Percentiles rank a stretch among this genome's conserved stretches.
These are phyloP conservation scores for Aspergillus sp. DNA, from an alignment of 2,329 filamentous ascomycete genomes.

Conservation along the genomic window DNA sequence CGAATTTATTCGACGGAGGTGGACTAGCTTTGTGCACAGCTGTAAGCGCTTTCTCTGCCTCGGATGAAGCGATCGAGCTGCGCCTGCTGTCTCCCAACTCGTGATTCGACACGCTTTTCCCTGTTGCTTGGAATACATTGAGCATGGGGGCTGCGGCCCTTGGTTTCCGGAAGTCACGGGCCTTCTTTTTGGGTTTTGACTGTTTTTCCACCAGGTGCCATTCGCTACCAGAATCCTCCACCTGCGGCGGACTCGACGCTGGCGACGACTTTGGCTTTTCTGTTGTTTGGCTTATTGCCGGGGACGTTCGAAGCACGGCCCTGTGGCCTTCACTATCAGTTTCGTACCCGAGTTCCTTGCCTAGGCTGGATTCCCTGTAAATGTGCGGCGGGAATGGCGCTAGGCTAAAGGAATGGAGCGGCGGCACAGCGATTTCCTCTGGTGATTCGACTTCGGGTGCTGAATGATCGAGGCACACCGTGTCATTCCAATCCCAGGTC, in stretches of 20 bases:
- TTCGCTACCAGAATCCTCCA: conserved; percentile 14
- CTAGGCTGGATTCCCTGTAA: conserved; percentile 17
- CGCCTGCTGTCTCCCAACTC: conserved; percentile 8
- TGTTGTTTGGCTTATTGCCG: conserved; percentile 20
- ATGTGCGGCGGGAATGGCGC: conserved; percentile 26
- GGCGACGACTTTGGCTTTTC: conserved; percentile 17
- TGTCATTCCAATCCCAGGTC: conserved; percentile 24
- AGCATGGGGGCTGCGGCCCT: conserved; percentile 17
- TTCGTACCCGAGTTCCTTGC: conserved; percentile 25
- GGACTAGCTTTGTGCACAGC: conserved; percentile 30
- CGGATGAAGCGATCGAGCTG: conserved; percentile 24
- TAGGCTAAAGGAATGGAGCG: conserved; percentile 18
- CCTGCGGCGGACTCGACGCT: conserved; percentile 13
- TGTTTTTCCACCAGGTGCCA: conserved; percentile 26
- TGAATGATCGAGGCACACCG: too few relatives aligned
- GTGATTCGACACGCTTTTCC: conserved; percentile 22
- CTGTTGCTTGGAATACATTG: conserved; percentile 17
- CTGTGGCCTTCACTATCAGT: conserved; percentile 22
- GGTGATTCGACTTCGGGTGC: conserved; percentile 26
- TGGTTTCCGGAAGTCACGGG: conserved; percentile 11
- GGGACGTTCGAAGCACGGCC: conserved; percentile 15
- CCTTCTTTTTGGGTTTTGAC: conserved; percentile 6
- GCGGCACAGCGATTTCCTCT: conserved; percentile 16
- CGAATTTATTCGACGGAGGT: conserved; percentile 12
- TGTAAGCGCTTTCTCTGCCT: conserved; percentile 26